Base-by-base conservation (phyloP, 1,284 basidiomycete species). In the Ganoderma lingzhi region DNA sequence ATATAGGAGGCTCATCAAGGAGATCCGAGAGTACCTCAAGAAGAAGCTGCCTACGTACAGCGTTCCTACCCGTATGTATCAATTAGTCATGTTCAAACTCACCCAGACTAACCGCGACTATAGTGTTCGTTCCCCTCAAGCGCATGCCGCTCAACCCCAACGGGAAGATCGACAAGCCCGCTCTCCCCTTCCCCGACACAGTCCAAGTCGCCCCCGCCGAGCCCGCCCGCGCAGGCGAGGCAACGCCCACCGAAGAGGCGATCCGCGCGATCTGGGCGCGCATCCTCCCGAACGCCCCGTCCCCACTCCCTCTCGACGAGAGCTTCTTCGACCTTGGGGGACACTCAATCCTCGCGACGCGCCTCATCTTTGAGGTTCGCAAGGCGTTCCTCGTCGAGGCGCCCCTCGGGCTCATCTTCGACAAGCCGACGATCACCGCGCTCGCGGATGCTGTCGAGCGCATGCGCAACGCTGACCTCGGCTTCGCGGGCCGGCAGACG, bases 71-170 rank as follows among this genome's bases (percentile, higher is more conserved):
- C 81, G 95, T 94, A 75, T 75, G 90, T 83, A 8, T 19, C 66
- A 53, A 23, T 23, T 12, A 15, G 10, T 55, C 48, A 5, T 4
- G 14, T 56, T 35, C 61, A 45, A 37, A 59, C 67, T 17, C 15
- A 42, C 58, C 67, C n/a, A 63, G 63, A 58, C 42, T 58, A 65
- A 75, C 64, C 23, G 63, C 74, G 39, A 62, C 53, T 48, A 6
- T 74, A 96, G 96, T 98, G 56, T 96, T 99, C 76, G 96, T 99
- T 58, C 98, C 98, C 0, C 87, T 99, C 51, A 89, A 88, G 70
- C 93, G 96, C 72, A 98, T 99, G 94, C 98, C 98, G 15, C 88
- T 99, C 64, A 99, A 99, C 80, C 98, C 98, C 4, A 99, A 99
- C 80, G 98, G 98, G 72, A 99, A 99, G 84, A 94, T 99, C 79